Evolutionary conservation across 306 rosid species (phyloP), one percentile per base, ranked within the genome.

Genomic region (Leucaena leucocephala): DNA sequence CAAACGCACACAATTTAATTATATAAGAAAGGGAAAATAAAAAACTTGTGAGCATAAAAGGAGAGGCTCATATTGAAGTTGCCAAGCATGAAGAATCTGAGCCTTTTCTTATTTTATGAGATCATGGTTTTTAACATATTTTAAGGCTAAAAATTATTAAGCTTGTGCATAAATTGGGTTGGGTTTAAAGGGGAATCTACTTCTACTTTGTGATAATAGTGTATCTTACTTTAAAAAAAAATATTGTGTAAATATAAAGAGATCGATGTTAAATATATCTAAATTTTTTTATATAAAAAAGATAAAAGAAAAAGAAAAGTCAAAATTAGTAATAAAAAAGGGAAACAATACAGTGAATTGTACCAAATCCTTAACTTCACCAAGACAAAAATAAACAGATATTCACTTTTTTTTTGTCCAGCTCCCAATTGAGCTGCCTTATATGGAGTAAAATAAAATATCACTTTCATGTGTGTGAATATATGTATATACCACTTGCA

Each of bases 181-280:
- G 5, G 40, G 35, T 27, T 67, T 2, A 68, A 40, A 43, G 36
- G 72, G 34, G 73, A n/a, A 68, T 68, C 73, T 68, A 19, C 55
- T 68, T 68, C 73, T 68, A 19, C 73, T 43, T 68, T 68, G 19
- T 43, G 19, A 21, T 13, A 68, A 68, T 39, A 55, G 73, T 44
- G 19, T 42, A 5, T 43, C 21, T 43, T 68, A 43, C 48, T 11
- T 21, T 10, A 55, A 39, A 22, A 19, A 68, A 68, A 68, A 68
- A 68, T 42, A 42, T 19, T 42, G 52, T n/a, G n/a, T n/a, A n/a
- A n/a, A n/a, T n/a, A n/a, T n/a, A n/a, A n/a, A n/a, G n/a, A n/a
- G n/a, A n/a, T n/a, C n/a, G n/a, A n/a, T n/a, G n/a, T n/a, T n/a
- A n/a, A n/a, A n/a, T n/a, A n/a, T n/a, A n/a, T n/a, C n/a, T n/a